Base-by-base conservation (phyloP, 306 rosid genomes). In the Castanea sativa region DNA sequence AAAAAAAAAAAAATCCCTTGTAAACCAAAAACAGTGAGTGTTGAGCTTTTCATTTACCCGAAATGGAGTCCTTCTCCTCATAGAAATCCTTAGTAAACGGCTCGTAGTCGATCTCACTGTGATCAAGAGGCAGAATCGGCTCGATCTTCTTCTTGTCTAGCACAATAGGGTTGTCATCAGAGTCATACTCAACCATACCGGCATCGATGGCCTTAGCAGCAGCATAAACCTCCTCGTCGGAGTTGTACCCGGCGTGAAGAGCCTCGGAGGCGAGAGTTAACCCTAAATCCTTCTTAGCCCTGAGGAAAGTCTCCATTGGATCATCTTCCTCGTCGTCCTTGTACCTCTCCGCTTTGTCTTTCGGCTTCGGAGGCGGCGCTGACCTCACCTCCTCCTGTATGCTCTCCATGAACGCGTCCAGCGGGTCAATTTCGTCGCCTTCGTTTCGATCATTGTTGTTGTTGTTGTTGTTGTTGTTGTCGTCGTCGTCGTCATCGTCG, bases 131-230 rank as follows among this genome's bases (percentile, higher is more conserved):
- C 29, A 93, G 89, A 81, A 95, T 93, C 10, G 97, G 92, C 78
- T 95, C 99, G 77, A 95, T 95, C 76, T 89, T 91, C 91, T 84
- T 95, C 90, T 87, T 93, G 59, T 95, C 99, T 10, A 87, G 1
- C 76, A 95, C 86, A 29, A 92, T 60, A 35, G 94, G 92, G 81
- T 95, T 95, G 81, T 95, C 99, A 63, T 95, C 99, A 6, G 98
- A 91, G 82, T 95, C 98, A 68, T 95, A 95, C 85, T 95, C 99
- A 19, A 95, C 1, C 94, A 89, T 38, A 59, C 98, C 99, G 10
- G 98, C 99, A 59, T 95, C 99, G 3, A 95, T 92, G 5, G 97
- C 98, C 80, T 95, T 95, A 0, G 99, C 99, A 10, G 99, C 99
- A 0, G 99, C 99, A 77, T 95, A 95, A 68, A 95, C 99, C 92